Conservation (phyloP, 305 asterid species). For the Petunia hybrid region DNA sequence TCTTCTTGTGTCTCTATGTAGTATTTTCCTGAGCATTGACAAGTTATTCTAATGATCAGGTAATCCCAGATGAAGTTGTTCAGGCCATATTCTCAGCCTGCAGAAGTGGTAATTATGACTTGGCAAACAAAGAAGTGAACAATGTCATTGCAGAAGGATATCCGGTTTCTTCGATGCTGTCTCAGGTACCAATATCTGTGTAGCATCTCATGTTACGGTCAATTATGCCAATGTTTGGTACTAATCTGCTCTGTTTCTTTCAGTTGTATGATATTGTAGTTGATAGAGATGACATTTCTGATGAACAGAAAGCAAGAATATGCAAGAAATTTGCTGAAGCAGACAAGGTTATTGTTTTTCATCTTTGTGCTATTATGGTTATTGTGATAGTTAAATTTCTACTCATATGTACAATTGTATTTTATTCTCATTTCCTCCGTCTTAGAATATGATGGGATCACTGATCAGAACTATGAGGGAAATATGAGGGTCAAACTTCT, state of each 20-base stretch:
- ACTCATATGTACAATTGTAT: background rate
- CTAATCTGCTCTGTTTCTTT: constrained; percentile 46
- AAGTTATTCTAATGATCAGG: constrained; percentile 52
- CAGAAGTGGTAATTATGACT: constrained; percentile 79
- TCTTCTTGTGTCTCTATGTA: no score
- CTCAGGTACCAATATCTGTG: constrained; percentile 61
- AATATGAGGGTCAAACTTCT: background rate
- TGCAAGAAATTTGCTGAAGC: constrained; percentile 91
- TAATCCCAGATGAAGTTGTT: constrained; percentile 73
- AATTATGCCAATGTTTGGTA: background rate
- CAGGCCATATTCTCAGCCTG: constrained; percentile 75
- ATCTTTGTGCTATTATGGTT: background rate
- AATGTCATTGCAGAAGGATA: constrained; percentile 92
- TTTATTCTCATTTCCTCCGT: background rate
- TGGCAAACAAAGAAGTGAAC: constrained; percentile 84
- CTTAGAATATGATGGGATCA: background rate
- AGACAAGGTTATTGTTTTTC: constrained; percentile 70
- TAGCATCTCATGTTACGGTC: constrained; percentile 27
- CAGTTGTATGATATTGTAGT: constrained; percentile 81
- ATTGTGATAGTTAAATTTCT: background rate
- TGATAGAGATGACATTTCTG: constrained; percentile 70
- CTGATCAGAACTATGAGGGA: background rate
- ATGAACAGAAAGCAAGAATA: constrained; percentile 87
- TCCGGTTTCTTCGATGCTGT: constrained; percentile 88
- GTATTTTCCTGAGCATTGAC: background rate